Base-by-base conservation (phyloP, 176 grass and related monocot species). In the Musa beccarii region DNA sequence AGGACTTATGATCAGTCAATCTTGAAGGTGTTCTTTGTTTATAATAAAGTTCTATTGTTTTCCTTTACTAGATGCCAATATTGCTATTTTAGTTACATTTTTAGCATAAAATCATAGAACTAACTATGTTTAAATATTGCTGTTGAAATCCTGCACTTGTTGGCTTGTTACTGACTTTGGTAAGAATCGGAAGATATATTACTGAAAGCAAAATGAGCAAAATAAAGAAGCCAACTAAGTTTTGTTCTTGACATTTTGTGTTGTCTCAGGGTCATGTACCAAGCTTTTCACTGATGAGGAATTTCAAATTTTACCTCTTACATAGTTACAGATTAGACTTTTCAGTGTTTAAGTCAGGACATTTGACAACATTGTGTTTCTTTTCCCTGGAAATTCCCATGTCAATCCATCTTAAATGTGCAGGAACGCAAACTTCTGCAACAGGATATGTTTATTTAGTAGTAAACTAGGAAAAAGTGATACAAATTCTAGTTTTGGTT, bases 1-100 rank as follows among this genome's bases (percentile, higher is more conserved):
- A 94, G 84, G 72, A 94, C 95, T 78, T 94, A 98, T 81, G 90
- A 99, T 69, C 67, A 49, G 76, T 79, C 90, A 77, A 99, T 99
- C 68, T 87, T 88, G 59, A 59, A 99, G 95, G 95, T 94, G 77
- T 23, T 9, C 78, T 69, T 57, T 66, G 21, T 74, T 56, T 54
- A 57, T 23, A 10, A 28, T 56, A 43, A 43, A 43, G 34, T 43
- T 43, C 4, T 43, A 43, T 43, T 43, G 34, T 43, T 43, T 6
- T 66, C 22, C 10, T 63, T 63, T 8, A 2, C 22, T 20, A 24
- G 61, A 22, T 63, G 61, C 61, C 20, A 43, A 43, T 43, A 43
- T 43, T 6, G 4, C 34, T 43, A 3, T 8, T 61, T 20, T 61
- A 61, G 17, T 61, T 61, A 61, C 2, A 61, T 61, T 61, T 61